Evolutionary conservation across 345 rosid genomes (phyloP), one percentile per base, ranked within the genome.

Genomic region (Sonneratia alba): DNA sequence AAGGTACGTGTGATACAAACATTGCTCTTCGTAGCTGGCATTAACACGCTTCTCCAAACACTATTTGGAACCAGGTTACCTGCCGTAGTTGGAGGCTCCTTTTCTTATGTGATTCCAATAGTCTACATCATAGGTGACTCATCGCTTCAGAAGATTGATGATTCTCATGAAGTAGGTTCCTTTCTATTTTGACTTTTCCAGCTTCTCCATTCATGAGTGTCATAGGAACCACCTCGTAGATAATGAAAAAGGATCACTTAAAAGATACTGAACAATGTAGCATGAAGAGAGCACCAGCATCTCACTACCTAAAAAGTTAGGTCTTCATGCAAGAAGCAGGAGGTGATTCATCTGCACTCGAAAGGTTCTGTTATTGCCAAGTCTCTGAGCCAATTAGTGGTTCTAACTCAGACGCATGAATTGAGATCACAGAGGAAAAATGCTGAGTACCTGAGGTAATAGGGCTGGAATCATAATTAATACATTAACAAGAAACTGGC

Each of bases 61-160:
- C 82, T 91, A 22, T 84, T 89, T 32, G 99, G 99, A 76, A 88
- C 98, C 15, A 85, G 99, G 85, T 78, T 95, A 72, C 98, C 98
- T 4, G 93, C 97, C 18, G 80, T 95, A 76, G 86, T 95, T 83
- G 93, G 96, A 22, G 96, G 96, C 71, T 95, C 98, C 36, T 85
- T 81, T 79, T 92, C 98, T 49, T 95, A 80, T 70, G 79, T 84
- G 38, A 72, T 89, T 68, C 91, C 97, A 7, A 85, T 92, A 6
- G 84, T 85, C 74, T 90, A 92, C 73, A 95, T 92, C 72, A 92
- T 92, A 68, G 84, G 66, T 55, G 99, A 95, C 79, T 84, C 96
- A 4, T 84, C 86, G 6, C 75, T 88, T 71, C 92, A 88, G 79
- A 83, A 66, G 32, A 86, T 90, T 21, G 75, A 80, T 21, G 84